phyloP scores from a whole-genome alignment of 2,329 filamentous ascomycete genomes.

The Karstenula rhodostoma region DNA sequence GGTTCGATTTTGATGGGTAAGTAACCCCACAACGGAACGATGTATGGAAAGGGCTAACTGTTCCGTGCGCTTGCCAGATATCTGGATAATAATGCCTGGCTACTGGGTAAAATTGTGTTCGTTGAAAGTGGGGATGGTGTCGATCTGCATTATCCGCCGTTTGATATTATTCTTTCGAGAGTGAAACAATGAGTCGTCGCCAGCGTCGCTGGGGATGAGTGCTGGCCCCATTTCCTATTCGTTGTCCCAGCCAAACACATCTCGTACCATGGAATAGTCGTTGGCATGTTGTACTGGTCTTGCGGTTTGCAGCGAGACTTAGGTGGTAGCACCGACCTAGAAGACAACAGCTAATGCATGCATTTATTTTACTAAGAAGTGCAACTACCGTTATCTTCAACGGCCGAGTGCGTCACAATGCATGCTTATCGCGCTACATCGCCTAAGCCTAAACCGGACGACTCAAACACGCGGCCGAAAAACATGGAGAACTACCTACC shows the following conservation, averaged over 20 bases:
- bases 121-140: slow-evolving; percentile 29
- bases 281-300: not conserved
- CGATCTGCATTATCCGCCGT: slow-evolving; percentile 41
- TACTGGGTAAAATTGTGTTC: slow-evolving; percentile 38
- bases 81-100: slow-evolving; percentile 42
- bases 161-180: slow-evolving; percentile 33
- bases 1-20: slow-evolving; percentile 45
- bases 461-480: not conserved
- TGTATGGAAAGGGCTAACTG: not conserved
- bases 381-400: not conserved
- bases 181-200: not conserved
- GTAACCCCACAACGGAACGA: not conserved
- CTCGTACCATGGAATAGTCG: too few species aligned
- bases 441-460: not conserved
- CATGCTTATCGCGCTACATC: not conserved
- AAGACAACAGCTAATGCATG: not conserved
- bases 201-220: not conserved
- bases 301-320: not conserved
- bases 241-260: not conserved
- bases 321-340: not conserved
- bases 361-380: not conserved
- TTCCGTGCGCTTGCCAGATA: slow-evolving; percentile 23
- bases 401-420: not conserved
- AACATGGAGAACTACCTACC: not conserved
- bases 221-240: not conserved